phyloP scores from a whole-genome alignment of 495 filamentous ascomycete genomes.

The Trichoderma virens region DNA sequence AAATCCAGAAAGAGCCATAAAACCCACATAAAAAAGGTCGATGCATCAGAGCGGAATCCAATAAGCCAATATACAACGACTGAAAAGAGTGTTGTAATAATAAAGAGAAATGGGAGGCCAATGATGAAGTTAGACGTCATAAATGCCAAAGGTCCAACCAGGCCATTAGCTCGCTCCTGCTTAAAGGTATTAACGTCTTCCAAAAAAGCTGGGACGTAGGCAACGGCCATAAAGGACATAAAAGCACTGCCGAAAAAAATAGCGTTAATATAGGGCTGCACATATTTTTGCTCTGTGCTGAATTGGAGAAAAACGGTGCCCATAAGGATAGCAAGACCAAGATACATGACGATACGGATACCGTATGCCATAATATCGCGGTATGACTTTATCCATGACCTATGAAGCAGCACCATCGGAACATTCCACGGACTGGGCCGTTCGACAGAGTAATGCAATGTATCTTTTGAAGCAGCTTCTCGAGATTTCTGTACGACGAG shows the following conservation, averaged over 20 bases:
- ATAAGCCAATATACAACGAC: conserved; percentile 70
- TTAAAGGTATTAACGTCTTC: conserved; percentile 66
- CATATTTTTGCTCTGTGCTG: conserved; percentile 52
- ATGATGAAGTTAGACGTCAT: conserved; percentile 67
- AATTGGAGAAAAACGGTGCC: conserved; percentile 78
- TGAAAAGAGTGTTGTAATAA: conserved; percentile 67
- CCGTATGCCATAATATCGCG: conserved; percentile 77
- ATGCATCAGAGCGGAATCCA: conserved; percentile 59
- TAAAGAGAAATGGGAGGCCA: conserved; percentile 69
- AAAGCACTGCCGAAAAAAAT: conserved; percentile 80
- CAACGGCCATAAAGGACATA: conserved; percentile 88
- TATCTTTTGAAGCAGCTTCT: neutral
- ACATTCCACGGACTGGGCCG: conserved; percentile 10
- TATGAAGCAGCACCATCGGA: conserved; percentile 50
- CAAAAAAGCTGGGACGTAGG: conserved; percentile 71
- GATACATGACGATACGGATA: conserved; percentile 75
- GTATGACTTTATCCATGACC: conserved; percentile 71
- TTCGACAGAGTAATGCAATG: too few relatives aligned
- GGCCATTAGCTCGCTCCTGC: conserved; percentile 76
- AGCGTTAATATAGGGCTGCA: conserved; percentile 72
- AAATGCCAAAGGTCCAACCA: conserved; percentile 67
- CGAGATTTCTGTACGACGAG: conserved; percentile 15
- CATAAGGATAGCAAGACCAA: conserved; percentile 72
- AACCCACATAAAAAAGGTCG: conserved; percentile 69
- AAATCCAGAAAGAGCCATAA: conserved; percentile 85